phyloP scores from a whole-genome alignment of 2,329 filamentous ascomycete species.

The Talaromyces sp. region DNA sequence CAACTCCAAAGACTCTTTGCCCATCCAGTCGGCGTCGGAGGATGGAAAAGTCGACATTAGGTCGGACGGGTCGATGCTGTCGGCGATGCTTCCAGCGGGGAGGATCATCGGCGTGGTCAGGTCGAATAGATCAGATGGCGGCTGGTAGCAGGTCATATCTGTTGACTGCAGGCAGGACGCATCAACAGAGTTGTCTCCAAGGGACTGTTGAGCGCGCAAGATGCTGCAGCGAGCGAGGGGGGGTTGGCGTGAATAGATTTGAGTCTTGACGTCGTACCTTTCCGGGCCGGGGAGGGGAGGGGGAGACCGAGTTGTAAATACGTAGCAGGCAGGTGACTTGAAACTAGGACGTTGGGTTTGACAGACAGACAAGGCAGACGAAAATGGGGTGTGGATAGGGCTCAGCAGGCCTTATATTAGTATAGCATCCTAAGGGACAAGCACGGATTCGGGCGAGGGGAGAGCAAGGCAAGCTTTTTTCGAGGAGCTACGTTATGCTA shows the following conservation, averaged over 20 bases:
- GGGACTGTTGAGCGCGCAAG: not conserved
- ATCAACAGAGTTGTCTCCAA: not conserved
- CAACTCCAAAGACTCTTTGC: conserved; percentile 8
- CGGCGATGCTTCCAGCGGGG: not conserved
- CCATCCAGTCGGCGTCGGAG: conserved; percentile 9
- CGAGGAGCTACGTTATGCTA: not conserved
- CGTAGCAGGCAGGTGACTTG: not conserved
- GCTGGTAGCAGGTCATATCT: conserved; percentile 3
- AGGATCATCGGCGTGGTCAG: conserved; percentile 7
- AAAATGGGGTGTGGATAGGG: too few species aligned
- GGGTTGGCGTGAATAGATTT: not conserved
- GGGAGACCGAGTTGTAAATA: not conserved
- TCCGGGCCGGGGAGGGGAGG: too few species aligned
- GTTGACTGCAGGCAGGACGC: not conserved
- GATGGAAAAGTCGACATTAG: conserved; percentile 2
- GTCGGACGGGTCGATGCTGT: conserved; percentile 5
- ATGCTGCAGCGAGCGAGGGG: not conserved
- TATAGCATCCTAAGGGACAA: not conserved
- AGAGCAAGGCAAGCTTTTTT: not conserved
- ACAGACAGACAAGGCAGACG: not conserved
- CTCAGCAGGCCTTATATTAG: not conserved
- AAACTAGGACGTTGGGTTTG: not conserved
- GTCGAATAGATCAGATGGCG: conserved; percentile 7
- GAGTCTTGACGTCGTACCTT: not conserved
- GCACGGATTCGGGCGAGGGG: not conserved